phyloP scores from a whole-genome alignment of 441 rosid species.

The Hura crepitans region DNA sequence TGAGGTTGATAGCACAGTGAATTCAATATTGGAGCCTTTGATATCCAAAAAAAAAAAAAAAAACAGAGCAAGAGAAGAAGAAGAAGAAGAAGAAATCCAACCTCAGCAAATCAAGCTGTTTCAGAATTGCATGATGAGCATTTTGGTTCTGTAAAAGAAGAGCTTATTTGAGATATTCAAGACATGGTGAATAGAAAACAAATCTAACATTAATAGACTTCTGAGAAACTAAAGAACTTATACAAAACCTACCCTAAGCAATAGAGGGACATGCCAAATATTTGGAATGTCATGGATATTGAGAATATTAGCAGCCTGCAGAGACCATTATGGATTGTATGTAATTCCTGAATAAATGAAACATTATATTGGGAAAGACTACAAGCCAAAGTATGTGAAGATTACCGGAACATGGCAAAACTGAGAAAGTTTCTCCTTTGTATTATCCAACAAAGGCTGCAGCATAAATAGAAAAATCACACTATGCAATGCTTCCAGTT shows the following conservation, averaged over 20 bases:
- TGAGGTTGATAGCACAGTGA: background rate
- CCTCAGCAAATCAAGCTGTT: conserved; percentile 55
- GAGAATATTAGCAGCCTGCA: conserved; percentile 67
- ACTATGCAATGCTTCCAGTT: background rate
- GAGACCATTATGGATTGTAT: conserved; percentile 21
- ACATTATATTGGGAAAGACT: background rate
- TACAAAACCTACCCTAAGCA: conserved; percentile 49
- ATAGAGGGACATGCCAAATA: conserved; percentile 77
- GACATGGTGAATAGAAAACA: background rate
- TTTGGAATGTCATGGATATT: conserved; percentile 88
- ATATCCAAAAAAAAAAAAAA: background rate
- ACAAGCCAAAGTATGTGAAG: background rate
- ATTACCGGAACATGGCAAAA: conserved; percentile 88
- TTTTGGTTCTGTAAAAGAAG: conserved; percentile 61
- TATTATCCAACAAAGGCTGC: conserved; percentile 75
- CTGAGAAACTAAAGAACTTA: conserved; percentile 13
- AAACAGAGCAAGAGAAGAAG: no score
- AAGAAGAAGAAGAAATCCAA: conserved; percentile 30
- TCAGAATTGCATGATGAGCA: conserved; percentile 68
- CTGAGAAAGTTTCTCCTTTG: conserved; percentile 74
- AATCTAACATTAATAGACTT: background rate
- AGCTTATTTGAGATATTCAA: conserved; percentile 19
- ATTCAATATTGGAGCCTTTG: background rate
- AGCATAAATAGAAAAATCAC: conserved; percentile 17
- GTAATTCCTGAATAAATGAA: background rate